A percentile compares a stretch with the other conserved stretches of the same genome.
These are phyloP conservation scores for Haplographium delicatum DNA, from an alignment of 495 filamentous ascomycete genomes.

Conservation along the genomic window DNA sequence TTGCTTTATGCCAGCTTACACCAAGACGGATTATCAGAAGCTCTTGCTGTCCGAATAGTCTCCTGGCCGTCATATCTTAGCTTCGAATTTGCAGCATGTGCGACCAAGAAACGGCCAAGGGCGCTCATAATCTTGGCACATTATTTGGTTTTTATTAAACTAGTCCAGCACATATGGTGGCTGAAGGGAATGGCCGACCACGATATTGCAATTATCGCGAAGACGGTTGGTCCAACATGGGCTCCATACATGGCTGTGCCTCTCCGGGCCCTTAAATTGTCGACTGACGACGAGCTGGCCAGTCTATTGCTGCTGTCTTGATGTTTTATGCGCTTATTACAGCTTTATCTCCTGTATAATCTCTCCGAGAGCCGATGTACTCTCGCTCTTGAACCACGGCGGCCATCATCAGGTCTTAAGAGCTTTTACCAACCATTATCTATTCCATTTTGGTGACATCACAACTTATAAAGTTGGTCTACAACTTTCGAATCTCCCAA, in stretches of 20 bases:
- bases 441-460: no score
- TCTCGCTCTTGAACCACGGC: no score
- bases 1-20: conserved; percentile 18
- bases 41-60: conserved; percentile 12
- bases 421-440: no score
- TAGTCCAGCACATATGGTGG: conserved; percentile 41
- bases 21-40: conserved; percentile 10
- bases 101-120: conserved; percentile 45
- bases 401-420: no score
- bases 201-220: conserved; percentile 35
- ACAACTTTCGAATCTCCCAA: no score
- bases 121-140: conserved; percentile 47
- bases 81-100: conserved; percentile 43
- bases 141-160: conserved; percentile 39
- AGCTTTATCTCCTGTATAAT: no score
- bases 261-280: neutral
- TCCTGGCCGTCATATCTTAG: conserved; percentile 47
- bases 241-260: conserved; percentile 11
- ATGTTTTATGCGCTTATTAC: no score
- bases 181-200: conserved; percentile 32
- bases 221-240: conserved; percentile 34
- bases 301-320: conserved; percentile 16
- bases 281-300: conserved; percentile 8
- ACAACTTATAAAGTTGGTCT: no score
- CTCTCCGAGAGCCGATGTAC: no score